These are phyloP conservation scores for Xylariaceae sp. DNA, from an alignment of 2,329 filamentous ascomycete species.

Conservation along the genomic window DNA sequence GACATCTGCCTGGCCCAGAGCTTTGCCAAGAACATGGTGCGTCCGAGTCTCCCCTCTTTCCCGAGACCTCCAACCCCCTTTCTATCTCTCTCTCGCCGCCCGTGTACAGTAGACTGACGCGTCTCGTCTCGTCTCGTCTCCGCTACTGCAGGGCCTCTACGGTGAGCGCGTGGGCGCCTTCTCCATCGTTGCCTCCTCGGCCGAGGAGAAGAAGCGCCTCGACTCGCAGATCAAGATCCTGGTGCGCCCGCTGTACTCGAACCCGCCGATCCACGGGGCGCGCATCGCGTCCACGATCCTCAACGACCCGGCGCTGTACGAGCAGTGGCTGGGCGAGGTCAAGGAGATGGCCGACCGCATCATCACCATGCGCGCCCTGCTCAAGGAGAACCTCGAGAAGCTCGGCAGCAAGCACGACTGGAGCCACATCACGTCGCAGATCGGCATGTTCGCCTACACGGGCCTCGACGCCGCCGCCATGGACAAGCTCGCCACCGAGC, in stretches of 20 bases:
- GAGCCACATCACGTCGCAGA: conserved; percentile 97
- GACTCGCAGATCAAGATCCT: conserved; percentile 98
- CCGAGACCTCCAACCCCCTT: background rate
- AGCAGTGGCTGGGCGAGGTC: conserved; percentile 93
- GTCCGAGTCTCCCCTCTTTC: conserved; percentile 1
- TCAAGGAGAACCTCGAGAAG: conserved; percentile 92
- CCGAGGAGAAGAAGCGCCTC: conserved; percentile 89
- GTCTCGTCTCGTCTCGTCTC: too few species aligned
- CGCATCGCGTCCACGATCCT: conserved; percentile 90
- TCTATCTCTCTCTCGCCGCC: background rate
- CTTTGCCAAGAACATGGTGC: conserved; percentile 98
- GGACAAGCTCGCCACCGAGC: conserved; percentile 84
- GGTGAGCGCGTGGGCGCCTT: conserved; percentile 97
- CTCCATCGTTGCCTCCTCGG: conserved; percentile 77
- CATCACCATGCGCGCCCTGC: conserved; percentile 91
- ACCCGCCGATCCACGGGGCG: conserved; percentile 93
- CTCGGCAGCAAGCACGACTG: conserved; percentile 95
- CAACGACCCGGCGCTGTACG: conserved; percentile 73
- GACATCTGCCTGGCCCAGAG: conserved; percentile 82
- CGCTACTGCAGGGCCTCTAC: conserved; percentile 97
- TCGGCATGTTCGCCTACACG: conserved; percentile 99
- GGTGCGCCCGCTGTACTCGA: conserved; percentile 94
- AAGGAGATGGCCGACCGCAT: conserved; percentile 99
- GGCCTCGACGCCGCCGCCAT: conserved; percentile 87
- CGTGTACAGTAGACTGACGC: background rate